These are phyloP conservation scores for Pseudogymnoascus sp. DNA, from an alignment of 2,329 filamentous ascomycete genomes.

Conservation along the genomic window DNA sequence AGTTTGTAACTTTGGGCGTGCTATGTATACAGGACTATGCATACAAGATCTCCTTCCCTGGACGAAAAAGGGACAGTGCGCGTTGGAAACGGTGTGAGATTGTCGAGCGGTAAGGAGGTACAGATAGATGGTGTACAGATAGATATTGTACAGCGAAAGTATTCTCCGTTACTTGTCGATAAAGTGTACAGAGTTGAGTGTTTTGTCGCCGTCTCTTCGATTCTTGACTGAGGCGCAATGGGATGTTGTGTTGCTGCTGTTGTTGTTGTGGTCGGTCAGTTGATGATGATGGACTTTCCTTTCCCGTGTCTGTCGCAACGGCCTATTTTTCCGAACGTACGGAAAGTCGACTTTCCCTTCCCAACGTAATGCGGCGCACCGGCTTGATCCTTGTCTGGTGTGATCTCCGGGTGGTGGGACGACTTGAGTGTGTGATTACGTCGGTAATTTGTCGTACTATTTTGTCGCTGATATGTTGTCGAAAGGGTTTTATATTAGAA, in stretches of 20 bases:
- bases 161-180: conserved; percentile 1
- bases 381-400: background rate
- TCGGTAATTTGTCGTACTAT: background rate
- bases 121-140: background rate
- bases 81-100: conserved; percentile 1
- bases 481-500: background rate
- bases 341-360: background rate
- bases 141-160: background rate
- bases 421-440: background rate
- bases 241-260: background rate
- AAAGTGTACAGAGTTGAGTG: background rate
- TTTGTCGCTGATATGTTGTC: background rate
- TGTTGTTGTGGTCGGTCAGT: background rate
- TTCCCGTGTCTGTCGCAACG: background rate
- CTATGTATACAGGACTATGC: conserved; percentile 4
- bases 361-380: background rate
- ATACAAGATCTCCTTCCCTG: conserved; percentile 7
- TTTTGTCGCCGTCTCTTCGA: background rate
- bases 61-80: conserved; percentile 9
- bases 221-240: background rate
- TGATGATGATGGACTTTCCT: background rate
- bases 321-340: background rate
- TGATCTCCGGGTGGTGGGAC: background rate
- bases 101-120: background rate
- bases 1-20: background rate